A percentile compares a stretch with the other conserved stretches of the same genome.
These are phyloP conservation scores for Ceratocystis destructans DNA, from an alignment of 2,329 filamentous ascomycete genomes.

Conservation along the genomic window DNA sequence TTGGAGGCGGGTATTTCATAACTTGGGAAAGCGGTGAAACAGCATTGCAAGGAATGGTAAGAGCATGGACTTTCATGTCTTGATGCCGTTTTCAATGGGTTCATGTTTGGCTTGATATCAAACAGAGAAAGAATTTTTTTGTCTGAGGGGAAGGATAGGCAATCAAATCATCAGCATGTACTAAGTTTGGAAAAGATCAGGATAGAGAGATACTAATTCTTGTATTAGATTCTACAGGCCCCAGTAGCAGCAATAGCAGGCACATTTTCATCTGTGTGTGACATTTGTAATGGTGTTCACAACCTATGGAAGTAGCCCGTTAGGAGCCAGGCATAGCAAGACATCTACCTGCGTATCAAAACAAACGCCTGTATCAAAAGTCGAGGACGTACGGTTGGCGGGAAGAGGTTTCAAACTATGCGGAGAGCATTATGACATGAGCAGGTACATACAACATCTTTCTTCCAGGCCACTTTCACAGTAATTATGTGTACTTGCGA, in stretches of 20 bases:
- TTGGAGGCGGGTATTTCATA: constrained; percentile 2
- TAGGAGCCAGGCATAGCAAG: too few relatives aligned
- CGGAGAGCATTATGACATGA: neutral
- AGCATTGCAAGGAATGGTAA: neutral
- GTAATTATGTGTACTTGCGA: neutral
- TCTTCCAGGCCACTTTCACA: neutral
- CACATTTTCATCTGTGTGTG: neutral
- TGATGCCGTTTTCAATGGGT: neutral
- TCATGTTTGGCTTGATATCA: neutral
- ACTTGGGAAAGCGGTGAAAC: constrained; percentile 15
- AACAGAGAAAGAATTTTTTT: neutral
- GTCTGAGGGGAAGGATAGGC: neutral
- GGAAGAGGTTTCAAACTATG: neutral
- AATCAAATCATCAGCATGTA: neutral
- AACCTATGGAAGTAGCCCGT: too few relatives aligned
- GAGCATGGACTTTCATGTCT: neutral
- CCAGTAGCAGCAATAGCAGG: too few relatives aligned
- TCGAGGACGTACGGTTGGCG: neutral
- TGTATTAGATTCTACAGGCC: too few relatives aligned
- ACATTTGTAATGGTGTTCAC: neutral
- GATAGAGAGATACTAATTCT: too few relatives aligned
- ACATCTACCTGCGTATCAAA: too few relatives aligned
- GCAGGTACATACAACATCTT: neutral
- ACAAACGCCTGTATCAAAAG: neutral
- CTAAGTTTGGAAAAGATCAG: too few relatives aligned